Percentiles rank a stretch among this genome's conserved stretches.
These are phyloP conservation scores for Nothophytophthora sp. DNA, from an alignment of 352 stramenopile genomes.

Conservation along the genomic window DNA sequence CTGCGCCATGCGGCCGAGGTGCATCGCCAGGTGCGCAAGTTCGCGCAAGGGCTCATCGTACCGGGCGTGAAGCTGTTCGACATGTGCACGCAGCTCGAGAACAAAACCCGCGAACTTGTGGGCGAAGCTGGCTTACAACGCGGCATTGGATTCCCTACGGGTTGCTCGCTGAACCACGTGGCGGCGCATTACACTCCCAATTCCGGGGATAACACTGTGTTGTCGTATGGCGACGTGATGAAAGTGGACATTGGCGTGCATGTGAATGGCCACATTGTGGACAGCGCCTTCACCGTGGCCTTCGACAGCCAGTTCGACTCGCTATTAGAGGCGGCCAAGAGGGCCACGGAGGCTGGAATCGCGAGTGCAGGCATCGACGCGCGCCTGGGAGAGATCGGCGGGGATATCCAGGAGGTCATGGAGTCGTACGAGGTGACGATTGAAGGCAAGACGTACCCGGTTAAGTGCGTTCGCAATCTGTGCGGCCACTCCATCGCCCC, in stretches of 20 bases:
- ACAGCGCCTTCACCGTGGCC: constrained; percentile 96
- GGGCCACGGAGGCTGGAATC: constrained; percentile 95
- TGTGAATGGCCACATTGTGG: constrained; percentile 97
- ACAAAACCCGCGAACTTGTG: constrained; percentile 96
- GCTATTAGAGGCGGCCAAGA: constrained; percentile 90
- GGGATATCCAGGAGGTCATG: constrained; percentile 97
- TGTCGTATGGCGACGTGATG: constrained; percentile 97
- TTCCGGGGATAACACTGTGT: constrained; percentile 93
- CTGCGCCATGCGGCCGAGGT: constrained; percentile 95
- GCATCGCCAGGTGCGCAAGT: constrained; percentile 91
- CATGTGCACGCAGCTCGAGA: constrained; percentile 96
- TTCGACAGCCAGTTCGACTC: constrained; percentile 97
- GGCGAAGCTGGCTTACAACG: constrained; percentile 91
- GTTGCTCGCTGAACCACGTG: constrained; percentile 97
- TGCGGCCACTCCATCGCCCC: constrained; percentile 98
- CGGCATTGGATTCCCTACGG: constrained; percentile 81
- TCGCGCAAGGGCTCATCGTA: constrained; percentile 96
- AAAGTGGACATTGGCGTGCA: constrained; percentile 98
- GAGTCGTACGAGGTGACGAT: constrained; percentile 98
- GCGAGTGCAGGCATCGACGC: constrained; percentile 94
- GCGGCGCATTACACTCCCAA: constrained; percentile 99
- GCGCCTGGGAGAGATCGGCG: constrained; percentile 90
- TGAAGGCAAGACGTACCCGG: constrained; percentile 93
- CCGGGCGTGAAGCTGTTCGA: constrained; percentile 96
- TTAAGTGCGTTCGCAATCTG: constrained; percentile 97